Evolutionary conservation across 257 asterid species (phyloP).

Genomic region (Solanum chilense): DNA sequence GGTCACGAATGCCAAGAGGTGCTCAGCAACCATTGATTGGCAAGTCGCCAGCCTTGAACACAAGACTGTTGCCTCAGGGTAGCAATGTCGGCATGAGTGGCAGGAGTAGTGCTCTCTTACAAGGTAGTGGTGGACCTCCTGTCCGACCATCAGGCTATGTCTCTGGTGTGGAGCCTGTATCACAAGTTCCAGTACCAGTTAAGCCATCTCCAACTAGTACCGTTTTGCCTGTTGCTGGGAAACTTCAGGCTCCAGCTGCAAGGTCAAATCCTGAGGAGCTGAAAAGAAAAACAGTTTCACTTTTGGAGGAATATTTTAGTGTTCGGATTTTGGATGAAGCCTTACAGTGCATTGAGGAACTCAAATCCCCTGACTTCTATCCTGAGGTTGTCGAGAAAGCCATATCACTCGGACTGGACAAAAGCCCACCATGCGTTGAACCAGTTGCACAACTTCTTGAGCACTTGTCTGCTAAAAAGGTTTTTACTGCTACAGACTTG

Average conservation of each 20-base stretch:
- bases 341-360: conserved; percentile 61
- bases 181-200: background rate
- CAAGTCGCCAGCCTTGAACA: background rate
- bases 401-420: conserved; percentile 56
- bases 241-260: conserved; percentile 22
- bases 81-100: background rate
- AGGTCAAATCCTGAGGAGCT: conserved; percentile 35
- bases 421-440: conserved; percentile 61
- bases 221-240: background rate
- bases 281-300: conserved; percentile 48
- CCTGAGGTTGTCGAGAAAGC: conserved; percentile 81
- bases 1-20: conserved; percentile 75
- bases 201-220: background rate
- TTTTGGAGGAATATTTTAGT: conserved; percentile 71
- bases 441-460: conserved; percentile 49
- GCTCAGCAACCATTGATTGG: background rate
- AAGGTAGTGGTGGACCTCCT: conserved; percentile 44
- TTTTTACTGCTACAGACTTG: conserved; percentile 37
- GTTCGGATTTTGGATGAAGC: conserved; percentile 74
- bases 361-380: conserved; percentile 73
- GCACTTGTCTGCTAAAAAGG: conserved; percentile 44
- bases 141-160: conserved; percentile 11
- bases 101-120: conserved; percentile 64
- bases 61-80: background rate
- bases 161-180: background rate